Base-by-base conservation (phyloP, 2,329 filamentous ascomycete genomes). In the Kalmusia sp. region DNA sequence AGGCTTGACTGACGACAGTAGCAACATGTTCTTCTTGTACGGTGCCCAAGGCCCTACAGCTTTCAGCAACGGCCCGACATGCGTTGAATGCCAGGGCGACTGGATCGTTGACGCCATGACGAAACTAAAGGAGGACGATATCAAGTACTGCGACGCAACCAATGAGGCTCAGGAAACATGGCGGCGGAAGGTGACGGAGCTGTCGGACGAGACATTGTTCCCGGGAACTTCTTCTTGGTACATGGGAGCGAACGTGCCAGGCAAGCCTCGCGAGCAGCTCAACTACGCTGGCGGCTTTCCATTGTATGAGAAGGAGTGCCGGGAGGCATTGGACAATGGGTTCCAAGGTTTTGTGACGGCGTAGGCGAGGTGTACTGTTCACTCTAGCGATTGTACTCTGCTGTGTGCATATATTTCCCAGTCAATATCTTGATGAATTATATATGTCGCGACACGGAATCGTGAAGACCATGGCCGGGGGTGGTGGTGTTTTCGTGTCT, bases 21-120 rank as follows among this genome's bases (percentile, higher is more conserved):
- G 64, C 1, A 78, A 78, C 56, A 71, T 76, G 64, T 77, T 78
- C 67, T 75, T 76, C 69, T 63, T 78, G 11, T 80, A 80, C 58
- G 77, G 78, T 2, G 72, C 77, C 4, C 78, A 80, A 51, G 78
- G 76, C 0, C 78, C 77, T 0, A 80, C 78, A 0, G 77, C 77
- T 2, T 79, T 79, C 61, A 73, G 70, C 48, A 80, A 80, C 45
- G 77, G 78, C 0, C 77, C 78, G 2, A 76, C 69, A 25, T 79
- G 76, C 55, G 68, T 78, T 19, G 77, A 80, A 54, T 67, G 71
- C 4, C 77, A 80, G 58, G 75, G 72, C 12, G 75, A 80, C 41
- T 80, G 75, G 68, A 77, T 80, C 30, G 73, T 78, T 27, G 75
- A 78, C 44, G 69, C 71, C 8, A 75, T 80, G 54, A 68, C 70